Evolutionary conservation across 495 filamentous ascomycete genomes (phyloP).

Genomic region (Aspergillus heteromorphus): DNA sequence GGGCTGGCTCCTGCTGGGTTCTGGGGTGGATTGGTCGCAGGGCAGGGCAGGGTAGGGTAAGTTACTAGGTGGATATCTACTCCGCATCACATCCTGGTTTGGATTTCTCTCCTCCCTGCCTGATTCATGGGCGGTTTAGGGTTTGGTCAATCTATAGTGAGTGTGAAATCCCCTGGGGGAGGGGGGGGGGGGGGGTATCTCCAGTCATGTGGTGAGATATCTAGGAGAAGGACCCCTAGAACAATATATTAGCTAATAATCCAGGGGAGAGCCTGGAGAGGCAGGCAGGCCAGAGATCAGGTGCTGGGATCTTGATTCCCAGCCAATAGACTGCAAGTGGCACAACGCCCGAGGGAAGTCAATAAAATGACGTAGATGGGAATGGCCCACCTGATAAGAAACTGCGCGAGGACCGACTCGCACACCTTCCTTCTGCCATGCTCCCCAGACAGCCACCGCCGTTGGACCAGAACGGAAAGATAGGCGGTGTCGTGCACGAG

Average conservation of each 20-base stretch:
- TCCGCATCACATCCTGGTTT: no score
- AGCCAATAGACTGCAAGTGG: conserved; percentile 3
- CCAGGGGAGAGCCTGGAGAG: background rate
- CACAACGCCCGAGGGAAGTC: conserved; percentile 2
- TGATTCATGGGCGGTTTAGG: background rate
- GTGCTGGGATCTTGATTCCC: conserved; percentile 1
- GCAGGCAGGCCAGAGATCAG: background rate
- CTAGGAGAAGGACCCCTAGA: background rate
- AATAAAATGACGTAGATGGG: conserved; percentile 19
- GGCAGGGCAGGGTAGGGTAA: no score
- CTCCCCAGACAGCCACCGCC: conserved; percentile 5
- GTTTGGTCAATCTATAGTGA: background rate
- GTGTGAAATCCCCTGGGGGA: background rate
- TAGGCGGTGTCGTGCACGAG: conserved; percentile 15
- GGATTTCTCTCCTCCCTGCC: background rate
- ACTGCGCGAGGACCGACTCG: conserved; percentile 9
- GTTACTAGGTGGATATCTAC: no score
- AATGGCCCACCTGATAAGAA: conserved; percentile 10
- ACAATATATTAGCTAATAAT: background rate
- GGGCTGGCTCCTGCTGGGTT: no score
- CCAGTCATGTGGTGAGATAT: background rate
- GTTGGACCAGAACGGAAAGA: conserved; percentile 7
- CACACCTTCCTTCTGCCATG: conserved; percentile 3
- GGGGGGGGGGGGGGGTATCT: background rate
- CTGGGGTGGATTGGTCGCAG: no score